Evolutionary conservation across 1,139 yeast genomes (phyloP).

Genomic region (Yamadazyma friedrichii): DNA sequence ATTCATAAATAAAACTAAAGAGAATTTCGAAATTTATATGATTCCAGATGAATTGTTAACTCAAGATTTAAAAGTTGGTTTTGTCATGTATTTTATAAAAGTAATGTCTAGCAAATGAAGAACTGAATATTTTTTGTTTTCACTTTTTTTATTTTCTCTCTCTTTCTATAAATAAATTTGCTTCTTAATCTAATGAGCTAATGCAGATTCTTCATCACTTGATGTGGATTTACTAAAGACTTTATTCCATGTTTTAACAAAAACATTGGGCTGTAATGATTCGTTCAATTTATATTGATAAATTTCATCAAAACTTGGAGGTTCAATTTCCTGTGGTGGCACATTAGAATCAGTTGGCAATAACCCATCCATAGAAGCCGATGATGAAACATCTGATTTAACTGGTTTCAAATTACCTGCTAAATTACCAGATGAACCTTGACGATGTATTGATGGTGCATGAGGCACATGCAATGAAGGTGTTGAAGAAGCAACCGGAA

Average conservation of each 20-base stretch:
- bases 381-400: constrained; percentile 24
- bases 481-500: constrained; percentile 6
- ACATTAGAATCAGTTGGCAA: constrained; percentile 20
- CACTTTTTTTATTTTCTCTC: background rate
- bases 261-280: constrained; percentile 14
- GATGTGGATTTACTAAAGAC: constrained; percentile 9
- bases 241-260: constrained; percentile 7
- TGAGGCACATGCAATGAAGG: constrained; percentile 2
- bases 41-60: constrained; percentile 29
- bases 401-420: constrained; percentile 18
- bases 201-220: constrained; percentile 18
- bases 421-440: constrained; percentile 7
- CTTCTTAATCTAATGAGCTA: constrained; percentile 7
- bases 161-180: background rate
- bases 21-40: constrained; percentile 20
- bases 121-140: background rate
- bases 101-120: too few species aligned
- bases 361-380: constrained; percentile 21
- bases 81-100: constrained; percentile 35
- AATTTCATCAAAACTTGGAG: constrained; percentile 36
- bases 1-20: constrained; percentile 36
- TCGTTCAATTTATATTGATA: constrained; percentile 27
- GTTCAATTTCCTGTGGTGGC: constrained; percentile 38
- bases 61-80: constrained; percentile 36
- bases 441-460: constrained; percentile 6